A percentile compares a stretch with the other conserved stretches of the same genome.
phyloP scores from a whole-genome alignment of 2,329 filamentous ascomycete genomes.

The Nothopassalora personata region DNA sequence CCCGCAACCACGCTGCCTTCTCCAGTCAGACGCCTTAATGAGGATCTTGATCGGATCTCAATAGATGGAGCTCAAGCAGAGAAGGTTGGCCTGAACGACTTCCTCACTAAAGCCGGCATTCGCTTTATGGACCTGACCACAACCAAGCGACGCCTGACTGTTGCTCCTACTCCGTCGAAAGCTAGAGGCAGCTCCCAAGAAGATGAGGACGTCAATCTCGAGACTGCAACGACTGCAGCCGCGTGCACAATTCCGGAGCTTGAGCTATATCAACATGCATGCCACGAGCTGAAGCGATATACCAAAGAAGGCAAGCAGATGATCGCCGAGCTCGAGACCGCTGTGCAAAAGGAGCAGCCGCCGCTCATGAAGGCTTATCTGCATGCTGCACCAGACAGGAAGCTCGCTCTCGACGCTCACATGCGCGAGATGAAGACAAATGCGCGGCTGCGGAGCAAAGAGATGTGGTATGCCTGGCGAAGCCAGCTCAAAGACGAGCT shows the following conservation, averaged over 20 bases:
- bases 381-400: constrained; percentile 75
- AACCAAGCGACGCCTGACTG: constrained; percentile 84
- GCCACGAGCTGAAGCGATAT: constrained; percentile 92
- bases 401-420: constrained; percentile 85
- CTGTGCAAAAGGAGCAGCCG: constrained; percentile 85
- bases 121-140: constrained; percentile 99
- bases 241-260: constrained; percentile 90
- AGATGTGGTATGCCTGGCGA: constrained; percentile 97
- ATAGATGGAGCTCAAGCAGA: constrained; percentile 19
- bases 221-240: constrained; percentile 78
- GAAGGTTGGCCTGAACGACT: constrained; percentile 69
- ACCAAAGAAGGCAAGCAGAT: constrained; percentile 88
- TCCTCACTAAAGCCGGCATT: constrained; percentile 91
- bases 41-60: constrained; percentile 24
- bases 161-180: constrained; percentile 48
- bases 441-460: constrained; percentile 82
- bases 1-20: constrained; percentile 15
- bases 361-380: constrained; percentile 89
- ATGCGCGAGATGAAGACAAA: constrained; percentile 97
- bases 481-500: constrained; percentile 80
- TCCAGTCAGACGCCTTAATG: constrained; percentile 24
- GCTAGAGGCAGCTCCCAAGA: constrained; percentile 36
- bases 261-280: constrained; percentile 90
- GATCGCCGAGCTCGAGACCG: constrained; percentile 82
- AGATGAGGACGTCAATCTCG: constrained; percentile 45